These are phyloP conservation scores for Dipodascopsis uninucleata DNA, from an alignment of 805 yeast genomes.

Conservation along the genomic window DNA sequence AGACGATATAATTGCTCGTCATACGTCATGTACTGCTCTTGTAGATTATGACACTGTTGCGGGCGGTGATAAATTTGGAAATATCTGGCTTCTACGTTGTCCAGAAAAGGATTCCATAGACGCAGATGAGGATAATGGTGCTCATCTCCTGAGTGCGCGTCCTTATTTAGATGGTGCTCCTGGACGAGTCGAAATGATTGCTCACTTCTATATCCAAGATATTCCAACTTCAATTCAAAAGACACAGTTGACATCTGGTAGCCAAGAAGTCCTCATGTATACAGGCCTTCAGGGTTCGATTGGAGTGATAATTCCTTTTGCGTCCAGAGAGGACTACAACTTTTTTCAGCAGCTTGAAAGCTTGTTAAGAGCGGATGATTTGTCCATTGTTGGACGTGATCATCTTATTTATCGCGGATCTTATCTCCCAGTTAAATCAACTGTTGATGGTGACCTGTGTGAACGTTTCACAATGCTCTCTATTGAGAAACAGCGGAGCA, in stretches of 20 bases:
- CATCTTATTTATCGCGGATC: slow-evolving; percentile 68
- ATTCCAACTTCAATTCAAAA: slow-evolving; percentile 59
- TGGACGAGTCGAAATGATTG: slow-evolving; percentile 48
- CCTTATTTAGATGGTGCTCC: slow-evolving; percentile 49
- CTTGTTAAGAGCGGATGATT: slow-evolving; percentile 32
- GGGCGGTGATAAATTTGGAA: slow-evolving; percentile 88
- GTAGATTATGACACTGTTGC: slow-evolving; percentile 74
- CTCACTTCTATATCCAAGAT: slow-evolving; percentile 68
- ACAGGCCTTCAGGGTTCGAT: slow-evolving; percentile 79
- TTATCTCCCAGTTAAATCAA: slow-evolving; percentile 71
- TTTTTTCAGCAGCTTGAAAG: slow-evolving; percentile 56
- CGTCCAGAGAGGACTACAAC: slow-evolving; percentile 57
- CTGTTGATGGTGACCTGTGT: slow-evolving; percentile 84
- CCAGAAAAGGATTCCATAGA: slow-evolving; percentile 48
- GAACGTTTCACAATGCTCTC: slow-evolving; percentile 48
- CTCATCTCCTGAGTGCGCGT: slow-evolving; percentile 38
- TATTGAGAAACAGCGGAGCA: slow-evolving; percentile 25
- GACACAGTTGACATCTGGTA: slow-evolving; percentile 56
- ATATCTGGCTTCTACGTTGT: slow-evolving; percentile 62
- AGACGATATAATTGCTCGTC: slow-evolving; percentile 67
- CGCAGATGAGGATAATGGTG: slow-evolving; percentile 50
- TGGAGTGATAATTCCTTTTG: slow-evolving; percentile 68
- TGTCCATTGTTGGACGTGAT: slow-evolving; percentile 57
- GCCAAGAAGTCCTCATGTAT: slow-evolving; percentile 62
- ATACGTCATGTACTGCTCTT: slow-evolving; percentile 54